Evolutionary conservation across 1,284 basidiomycete genomes (phyloP).

Genomic region (Sanguinoderma infundibulare): DNA sequence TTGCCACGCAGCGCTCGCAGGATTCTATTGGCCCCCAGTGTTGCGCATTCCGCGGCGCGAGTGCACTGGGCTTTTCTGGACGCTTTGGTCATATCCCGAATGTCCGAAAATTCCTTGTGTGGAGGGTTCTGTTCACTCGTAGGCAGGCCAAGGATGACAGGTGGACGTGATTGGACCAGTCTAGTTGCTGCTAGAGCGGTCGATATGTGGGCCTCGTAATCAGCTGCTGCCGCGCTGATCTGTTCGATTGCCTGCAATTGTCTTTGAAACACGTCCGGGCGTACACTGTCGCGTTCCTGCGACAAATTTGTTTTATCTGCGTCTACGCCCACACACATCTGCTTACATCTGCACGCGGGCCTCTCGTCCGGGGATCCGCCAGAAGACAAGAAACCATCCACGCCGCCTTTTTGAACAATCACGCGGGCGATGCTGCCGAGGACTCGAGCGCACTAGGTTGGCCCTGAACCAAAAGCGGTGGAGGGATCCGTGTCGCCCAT

Average conservation of each 20-base stretch:
- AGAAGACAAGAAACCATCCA: too few relatives aligned
- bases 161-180: not conserved
- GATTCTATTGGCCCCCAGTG: slow-evolving; percentile 1
- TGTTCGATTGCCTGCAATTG: not conserved
- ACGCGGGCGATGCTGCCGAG: not conserved
- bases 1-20: slow-evolving; percentile 1
- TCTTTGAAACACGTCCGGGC: not conserved
- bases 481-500: not conserved
- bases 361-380: too few relatives aligned
- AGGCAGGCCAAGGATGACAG: too few relatives aligned
- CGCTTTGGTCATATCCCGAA: not conserved
- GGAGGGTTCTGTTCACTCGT: not conserved
- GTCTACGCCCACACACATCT: too few relatives aligned
- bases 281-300: not conserved
- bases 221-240: slow-evolving; percentile 1
- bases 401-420: too few relatives aligned
- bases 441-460: not conserved
- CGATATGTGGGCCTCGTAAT: not conserved
- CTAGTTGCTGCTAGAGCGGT: slow-evolving; percentile 1
- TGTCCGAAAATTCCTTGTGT: not conserved
- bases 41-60: not conserved
- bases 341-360: too few relatives aligned
- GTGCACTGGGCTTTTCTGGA: not conserved
- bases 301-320: not conserved
- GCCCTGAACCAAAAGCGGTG: not conserved